These are phyloP conservation scores for Pulveroboletus sp. DNA, from an alignment of 768 basidiomycete genomes.

Conservation along the genomic window DNA sequence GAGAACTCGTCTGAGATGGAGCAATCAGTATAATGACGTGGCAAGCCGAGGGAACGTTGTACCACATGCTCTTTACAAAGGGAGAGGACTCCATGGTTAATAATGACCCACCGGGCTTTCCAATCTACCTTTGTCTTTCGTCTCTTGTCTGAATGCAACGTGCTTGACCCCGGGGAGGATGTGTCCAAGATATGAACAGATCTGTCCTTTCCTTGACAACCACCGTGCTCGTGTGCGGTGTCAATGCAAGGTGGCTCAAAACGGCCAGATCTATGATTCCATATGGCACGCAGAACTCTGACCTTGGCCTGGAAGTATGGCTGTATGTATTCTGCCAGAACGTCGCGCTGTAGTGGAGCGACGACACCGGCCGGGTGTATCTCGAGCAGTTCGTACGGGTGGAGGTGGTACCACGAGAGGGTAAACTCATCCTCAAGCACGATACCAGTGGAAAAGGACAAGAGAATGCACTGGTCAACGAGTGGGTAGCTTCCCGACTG, in stretches of 20 bases:
- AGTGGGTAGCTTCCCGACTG: slow-evolving; percentile 16
- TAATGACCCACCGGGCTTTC: slow-evolving; percentile 59
- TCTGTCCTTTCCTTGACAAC: slow-evolving; percentile 15
- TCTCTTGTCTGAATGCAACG: slow-evolving; percentile 17
- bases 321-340: slow-evolving; percentile 41
- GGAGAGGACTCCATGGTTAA: slow-evolving; percentile 50
- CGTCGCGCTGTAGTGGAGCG: slow-evolving; percentile 39
- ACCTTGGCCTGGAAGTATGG: slow-evolving; percentile 59
- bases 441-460: slow-evolving; percentile 66
- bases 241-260: slow-evolving; percentile 23
- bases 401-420: slow-evolving; percentile 54
- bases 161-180: slow-evolving; percentile 6
- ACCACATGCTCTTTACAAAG: slow-evolving; percentile 53
- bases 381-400: slow-evolving; percentile 65
- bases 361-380: slow-evolving; percentile 47
- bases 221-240: not conserved
- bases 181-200: slow-evolving; percentile 4
- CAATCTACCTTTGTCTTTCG: slow-evolving; percentile 48
- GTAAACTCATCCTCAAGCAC: slow-evolving; percentile 63
- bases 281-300: slow-evolving; percentile 45
- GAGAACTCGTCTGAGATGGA: slow-evolving; percentile 34
- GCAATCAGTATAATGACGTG: slow-evolving; percentile 1
- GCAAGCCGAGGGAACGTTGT: slow-evolving; percentile 17
- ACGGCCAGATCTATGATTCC: slow-evolving; percentile 24
- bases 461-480: slow-evolving; percentile 42